A percentile compares a stretch with the other conserved stretches of the same genome.
phyloP scores from a whole-genome alignment of 2,329 filamentous ascomycete genomes.

The Diaporthe batatas region DNA sequence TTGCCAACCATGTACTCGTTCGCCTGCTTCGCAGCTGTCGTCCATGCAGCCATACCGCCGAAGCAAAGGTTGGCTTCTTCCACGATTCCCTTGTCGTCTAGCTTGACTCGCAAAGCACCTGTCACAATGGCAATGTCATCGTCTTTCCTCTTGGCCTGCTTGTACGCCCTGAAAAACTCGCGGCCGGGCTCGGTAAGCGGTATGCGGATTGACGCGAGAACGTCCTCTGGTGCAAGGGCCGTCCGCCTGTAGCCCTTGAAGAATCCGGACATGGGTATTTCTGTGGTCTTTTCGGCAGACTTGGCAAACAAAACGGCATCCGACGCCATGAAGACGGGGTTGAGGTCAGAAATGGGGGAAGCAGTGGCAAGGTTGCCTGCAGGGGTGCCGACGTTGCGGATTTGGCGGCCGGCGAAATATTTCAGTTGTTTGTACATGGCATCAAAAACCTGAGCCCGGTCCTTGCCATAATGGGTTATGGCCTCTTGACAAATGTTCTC shows the following conservation, averaged over 20 bases:
- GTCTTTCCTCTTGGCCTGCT: slow-evolving; percentile 96
- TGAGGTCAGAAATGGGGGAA: slow-evolving; percentile 95
- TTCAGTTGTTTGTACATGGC: slow-evolving; percentile 94
- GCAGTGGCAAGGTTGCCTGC: slow-evolving; percentile 95
- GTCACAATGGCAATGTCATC: slow-evolving; percentile 99
- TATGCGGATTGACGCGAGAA: slow-evolving; percentile 90
- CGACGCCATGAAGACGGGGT: slow-evolving; percentile 91
- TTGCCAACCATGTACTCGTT: slow-evolving; percentile 82
- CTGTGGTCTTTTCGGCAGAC: slow-evolving; percentile 77
- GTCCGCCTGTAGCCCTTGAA: slow-evolving; percentile 93
- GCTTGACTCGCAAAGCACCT: slow-evolving; percentile 80
- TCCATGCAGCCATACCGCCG: slow-evolving; percentile 94
- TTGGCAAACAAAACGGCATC: slow-evolving; percentile 86
- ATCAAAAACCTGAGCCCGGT: slow-evolving; percentile 82
- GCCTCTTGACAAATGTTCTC: slow-evolving; percentile 87
- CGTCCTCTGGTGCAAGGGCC: slow-evolving; percentile 82
- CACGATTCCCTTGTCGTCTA: slow-evolving; percentile 78
- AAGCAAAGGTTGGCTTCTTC: slow-evolving; percentile 86
- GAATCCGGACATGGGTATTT: slow-evolving; percentile 93
- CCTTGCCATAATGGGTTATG: slow-evolving; percentile 80
- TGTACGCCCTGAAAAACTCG: slow-evolving; percentile 91
- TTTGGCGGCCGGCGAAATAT: slow-evolving; percentile 95
- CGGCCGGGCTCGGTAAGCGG: slow-evolving; percentile 80
- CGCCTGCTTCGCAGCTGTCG: slow-evolving; percentile 85
- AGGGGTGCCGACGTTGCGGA: slow-evolving; percentile 96